Evolutionary conservation across 495 filamentous ascomycete genomes (phyloP).

Genomic region (Penicillium arizonense): DNA sequence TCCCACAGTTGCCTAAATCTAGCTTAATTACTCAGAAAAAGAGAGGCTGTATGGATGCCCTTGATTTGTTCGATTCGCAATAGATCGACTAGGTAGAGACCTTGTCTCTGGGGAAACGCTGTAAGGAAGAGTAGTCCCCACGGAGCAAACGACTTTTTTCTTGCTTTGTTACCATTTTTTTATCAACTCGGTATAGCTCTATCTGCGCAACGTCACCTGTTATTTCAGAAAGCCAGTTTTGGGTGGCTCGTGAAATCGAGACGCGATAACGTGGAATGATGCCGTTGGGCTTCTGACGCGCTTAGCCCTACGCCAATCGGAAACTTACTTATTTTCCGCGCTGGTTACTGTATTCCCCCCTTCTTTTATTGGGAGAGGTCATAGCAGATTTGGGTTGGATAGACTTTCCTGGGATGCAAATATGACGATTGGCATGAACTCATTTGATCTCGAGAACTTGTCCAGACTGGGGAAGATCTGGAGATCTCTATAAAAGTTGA

Average conservation of each 20-base stretch:
- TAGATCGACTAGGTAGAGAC: constrained; percentile 1
- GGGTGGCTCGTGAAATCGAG: background rate
- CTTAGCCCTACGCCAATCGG: constrained; percentile 3
- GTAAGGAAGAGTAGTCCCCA: background rate
- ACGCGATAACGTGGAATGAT: constrained; percentile 4
- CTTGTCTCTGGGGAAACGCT: constrained; percentile 8
- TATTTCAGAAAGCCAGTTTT: background rate
- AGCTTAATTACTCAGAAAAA: background rate
- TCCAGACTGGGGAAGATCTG: too few relatives aligned
- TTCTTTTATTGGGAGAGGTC: background rate
- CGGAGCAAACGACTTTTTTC: background rate
- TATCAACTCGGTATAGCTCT: background rate
- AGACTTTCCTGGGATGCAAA: background rate
- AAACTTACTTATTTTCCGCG: background rate
- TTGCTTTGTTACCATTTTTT: background rate
- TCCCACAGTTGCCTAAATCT: constrained; percentile 1
- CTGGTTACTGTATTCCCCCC: background rate
- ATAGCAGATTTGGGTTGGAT: background rate
- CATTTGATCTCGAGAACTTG: background rate
- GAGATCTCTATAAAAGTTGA: background rate
- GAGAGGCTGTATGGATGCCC: constrained; percentile 4
- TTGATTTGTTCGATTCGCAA: constrained; percentile 1
- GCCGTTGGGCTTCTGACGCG: background rate
- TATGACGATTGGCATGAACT: background rate
- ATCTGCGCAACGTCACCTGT: background rate